Evolutionary conservation across 305 asterid species (phyloP).

Genomic region (Fraxinus floribunda): DNA sequence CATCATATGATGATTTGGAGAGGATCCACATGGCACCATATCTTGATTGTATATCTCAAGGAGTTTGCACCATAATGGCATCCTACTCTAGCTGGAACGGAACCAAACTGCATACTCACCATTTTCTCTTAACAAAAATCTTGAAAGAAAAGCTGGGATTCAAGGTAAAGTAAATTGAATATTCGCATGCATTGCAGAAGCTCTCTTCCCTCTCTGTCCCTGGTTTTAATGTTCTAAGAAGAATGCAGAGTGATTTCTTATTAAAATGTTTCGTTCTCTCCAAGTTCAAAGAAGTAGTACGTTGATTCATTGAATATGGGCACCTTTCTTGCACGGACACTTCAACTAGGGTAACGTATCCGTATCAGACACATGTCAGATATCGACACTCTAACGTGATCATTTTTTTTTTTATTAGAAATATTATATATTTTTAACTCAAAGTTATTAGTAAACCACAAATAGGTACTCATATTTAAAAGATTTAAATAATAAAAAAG

Average conservation of each 20-base stretch:
- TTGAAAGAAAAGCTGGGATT: slow-evolving; percentile 78
- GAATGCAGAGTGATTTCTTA: background rate
- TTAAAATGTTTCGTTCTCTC: background rate
- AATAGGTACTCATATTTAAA: too few species aligned
- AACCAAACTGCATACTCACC: slow-evolving; percentile 49
- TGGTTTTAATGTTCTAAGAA: background rate
- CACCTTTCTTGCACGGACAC: too few species aligned
- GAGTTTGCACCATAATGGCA: slow-evolving; percentile 86
- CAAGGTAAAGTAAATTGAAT: slow-evolving; percentile 45
- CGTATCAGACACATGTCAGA: too few species aligned
- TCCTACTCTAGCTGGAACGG: slow-evolving; percentile 88
- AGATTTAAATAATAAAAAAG: too few species aligned
- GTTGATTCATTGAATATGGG: background rate
- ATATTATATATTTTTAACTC: too few species aligned
- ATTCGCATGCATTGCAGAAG: slow-evolving; percentile 17
- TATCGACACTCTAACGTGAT: too few species aligned
- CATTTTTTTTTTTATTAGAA: too few species aligned
- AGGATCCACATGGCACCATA: slow-evolving; percentile 77
- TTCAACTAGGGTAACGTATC: too few species aligned
- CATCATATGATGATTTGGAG: slow-evolving; percentile 65
- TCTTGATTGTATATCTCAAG: slow-evolving; percentile 65
- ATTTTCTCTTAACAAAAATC: slow-evolving; percentile 63
- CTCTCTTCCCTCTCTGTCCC: slow-evolving; percentile 10
- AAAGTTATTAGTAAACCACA: too few species aligned
- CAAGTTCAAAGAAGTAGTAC: background rate